These are phyloP conservation scores for Periconia digitata DNA, from an alignment of 2,329 filamentous ascomycete species.

Conservation along the genomic window DNA sequence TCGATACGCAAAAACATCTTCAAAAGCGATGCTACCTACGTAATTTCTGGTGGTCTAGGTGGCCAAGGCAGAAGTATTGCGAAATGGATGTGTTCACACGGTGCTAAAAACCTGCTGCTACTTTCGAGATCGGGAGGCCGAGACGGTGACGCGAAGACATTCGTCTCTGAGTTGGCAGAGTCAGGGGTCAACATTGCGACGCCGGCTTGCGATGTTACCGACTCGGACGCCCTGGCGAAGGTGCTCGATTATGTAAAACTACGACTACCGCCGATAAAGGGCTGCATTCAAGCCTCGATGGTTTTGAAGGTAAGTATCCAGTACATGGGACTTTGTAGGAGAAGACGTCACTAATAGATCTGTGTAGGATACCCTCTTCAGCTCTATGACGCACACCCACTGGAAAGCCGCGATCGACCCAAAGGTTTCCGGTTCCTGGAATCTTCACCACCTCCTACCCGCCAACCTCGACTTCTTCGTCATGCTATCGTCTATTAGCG, in stretches of 20 bases:
- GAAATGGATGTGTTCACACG: constrained; percentile 13
- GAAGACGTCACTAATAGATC: background rate
- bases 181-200: constrained; percentile 12
- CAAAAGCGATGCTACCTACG: constrained; percentile 6
- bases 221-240: constrained; percentile 6
- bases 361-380: constrained; percentile 16
- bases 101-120: constrained; percentile 15
- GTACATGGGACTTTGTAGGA: background rate
- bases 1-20: background rate
- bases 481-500: constrained; percentile 21
- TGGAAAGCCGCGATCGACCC: constrained; percentile 13
- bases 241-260: constrained; percentile 2
- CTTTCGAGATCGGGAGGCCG: constrained; percentile 4
- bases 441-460: constrained; percentile 24
- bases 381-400: constrained; percentile 18
- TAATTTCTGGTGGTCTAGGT: constrained; percentile 13
- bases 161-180: constrained; percentile 9
- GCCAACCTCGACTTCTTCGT: constrained; percentile 28
- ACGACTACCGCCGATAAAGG: constrained; percentile 22
- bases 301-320: constrained; percentile 1
- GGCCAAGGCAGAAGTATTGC: constrained; percentile 11
- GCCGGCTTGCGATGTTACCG: constrained; percentile 21
- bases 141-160: background rate
- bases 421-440: constrained; percentile 41
- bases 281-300: constrained; percentile 28